phyloP scores from a whole-genome alignment of 495 filamentous ascomycete species.

The Corynascus novoguineensis region DNA sequence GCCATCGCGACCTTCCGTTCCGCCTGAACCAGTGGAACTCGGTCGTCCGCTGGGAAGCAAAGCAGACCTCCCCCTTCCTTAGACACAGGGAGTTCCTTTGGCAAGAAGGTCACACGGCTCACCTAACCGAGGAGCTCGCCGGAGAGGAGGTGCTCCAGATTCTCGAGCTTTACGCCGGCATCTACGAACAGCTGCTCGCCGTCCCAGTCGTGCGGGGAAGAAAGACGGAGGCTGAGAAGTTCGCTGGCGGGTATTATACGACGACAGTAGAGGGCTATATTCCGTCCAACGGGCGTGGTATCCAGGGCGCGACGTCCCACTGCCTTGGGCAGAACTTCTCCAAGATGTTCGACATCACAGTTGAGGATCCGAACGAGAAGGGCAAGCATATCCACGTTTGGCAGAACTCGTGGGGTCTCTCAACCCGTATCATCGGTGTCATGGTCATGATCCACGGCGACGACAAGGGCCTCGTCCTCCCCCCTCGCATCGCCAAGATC shows the following conservation, averaged over 20 bases:
- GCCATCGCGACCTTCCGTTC: constrained; percentile 87
- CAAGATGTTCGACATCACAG: constrained; percentile 96
- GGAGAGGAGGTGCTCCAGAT: constrained; percentile 84
- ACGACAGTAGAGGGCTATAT: constrained; percentile 95
- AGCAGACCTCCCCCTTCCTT: constrained; percentile 93
- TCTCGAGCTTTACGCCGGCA: constrained; percentile 81
- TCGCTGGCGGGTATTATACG: constrained; percentile 91
- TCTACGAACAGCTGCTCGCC: constrained; percentile 90
- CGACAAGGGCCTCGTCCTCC: constrained; percentile 87
- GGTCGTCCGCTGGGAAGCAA: constrained; percentile 97
- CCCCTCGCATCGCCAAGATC: constrained; percentile 75
- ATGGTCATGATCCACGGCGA: constrained; percentile 98
- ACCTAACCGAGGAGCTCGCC: constrained; percentile 71
- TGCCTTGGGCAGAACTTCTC: constrained; percentile 95
- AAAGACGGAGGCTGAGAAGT: constrained; percentile 95
- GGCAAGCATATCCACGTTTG: constrained; percentile 71
- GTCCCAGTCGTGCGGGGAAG: constrained; percentile 80
- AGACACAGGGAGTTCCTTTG: constrained; percentile 91
- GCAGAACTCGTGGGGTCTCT: constrained; percentile 99
- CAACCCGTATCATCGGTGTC: constrained; percentile 89
- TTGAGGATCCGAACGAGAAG: constrained; percentile 69
- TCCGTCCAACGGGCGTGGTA: constrained; percentile 86
- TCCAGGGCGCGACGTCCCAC: constrained; percentile 92
- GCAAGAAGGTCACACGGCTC: constrained; percentile 98
- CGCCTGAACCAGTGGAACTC: constrained; percentile 97